Base-by-base conservation (phyloP, 2,329 filamentous ascomycete genomes). In the Fusarium guadeloupense region DNA sequence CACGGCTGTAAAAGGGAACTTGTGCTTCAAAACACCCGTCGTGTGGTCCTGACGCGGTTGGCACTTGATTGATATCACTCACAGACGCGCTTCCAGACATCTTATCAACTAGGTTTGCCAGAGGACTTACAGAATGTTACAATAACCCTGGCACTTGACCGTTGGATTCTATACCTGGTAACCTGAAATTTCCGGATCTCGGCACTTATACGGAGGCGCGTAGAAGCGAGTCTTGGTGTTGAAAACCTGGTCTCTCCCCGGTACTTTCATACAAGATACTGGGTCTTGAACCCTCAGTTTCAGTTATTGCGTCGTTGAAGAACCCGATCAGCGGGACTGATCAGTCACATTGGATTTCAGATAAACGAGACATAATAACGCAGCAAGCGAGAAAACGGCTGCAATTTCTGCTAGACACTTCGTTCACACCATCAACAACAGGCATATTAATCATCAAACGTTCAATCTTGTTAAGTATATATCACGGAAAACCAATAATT, bases 21-120 rank as follows among this genome's bases (percentile, higher is more conserved):
- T 35, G 34, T 31, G 20, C 39, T 19, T 42, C n/a, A 25, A 16
- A 20, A 26, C 8, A 14, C 19, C 20, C 30, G 14, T 37, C 16
- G 40, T 57, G 51, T 57, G 53, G 43, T 43, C 51, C 59, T 64
- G 54, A 62, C 46, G 48, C 48, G 54, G 50, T 44, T 62, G 52
- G 39, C 19, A 34, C 20, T 12, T 53, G 30, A 14, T 26, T 45
- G 28, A 21, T 39, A 54, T 61, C 46, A 47, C 48, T 28, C 41
- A 48, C 43, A 58, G 43, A 45, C 37, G 14, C 16, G 33, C 45
- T 28, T 45, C 5, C 9, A 9, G 5, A 26, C 35, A 25, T 35
- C 51, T 39, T 41, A 44, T 46, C 37, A 49, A 33, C 38, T 50
- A 45, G 41, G 52, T 47, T 59, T 51, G 40, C 28, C 30, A 19